A percentile compares a stretch with the other conserved stretches of the same genome.
Conservation (phyloP, 352 stramenopile genomes). For the Pelagophyceae sp. region DNA sequence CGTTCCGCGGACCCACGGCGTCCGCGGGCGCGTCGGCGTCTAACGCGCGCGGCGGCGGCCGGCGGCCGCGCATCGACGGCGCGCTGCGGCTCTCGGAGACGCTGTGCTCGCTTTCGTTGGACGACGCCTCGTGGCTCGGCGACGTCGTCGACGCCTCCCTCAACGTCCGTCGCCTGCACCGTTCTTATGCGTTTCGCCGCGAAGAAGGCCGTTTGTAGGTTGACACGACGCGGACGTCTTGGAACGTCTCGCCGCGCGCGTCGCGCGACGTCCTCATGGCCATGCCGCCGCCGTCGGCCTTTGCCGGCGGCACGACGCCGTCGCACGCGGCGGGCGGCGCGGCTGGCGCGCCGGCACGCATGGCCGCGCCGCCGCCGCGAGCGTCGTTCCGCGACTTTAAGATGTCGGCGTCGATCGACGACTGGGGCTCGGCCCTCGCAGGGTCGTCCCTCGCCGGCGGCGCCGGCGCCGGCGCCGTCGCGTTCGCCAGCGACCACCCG, state of each 20-base stretch:
- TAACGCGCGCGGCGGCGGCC: not conserved
- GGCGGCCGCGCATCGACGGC: not conserved
- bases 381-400: not conserved
- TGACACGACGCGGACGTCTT: not conserved
- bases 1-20: no score
- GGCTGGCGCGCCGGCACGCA: not conserved
- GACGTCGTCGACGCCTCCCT: conserved; percentile 13
- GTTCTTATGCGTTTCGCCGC: no score
- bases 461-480: no score
- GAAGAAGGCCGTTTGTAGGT: no score
- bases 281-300: not conserved
- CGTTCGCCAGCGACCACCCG: not conserved
- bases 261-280: not conserved
- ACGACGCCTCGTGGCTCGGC: conserved; percentile 17
- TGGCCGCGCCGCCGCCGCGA: not conserved
- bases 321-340: not conserved
- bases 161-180: not conserved
- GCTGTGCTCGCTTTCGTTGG: not conserved
- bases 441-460: not conserved
- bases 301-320: not conserved
- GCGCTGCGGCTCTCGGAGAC: conserved; percentile 8
- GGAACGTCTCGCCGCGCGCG: not conserved
- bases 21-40: not conserved
- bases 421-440: not conserved
- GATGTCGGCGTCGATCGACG: conserved; percentile 8